Evolutionary conservation across 441 rosid species (phyloP).

Genomic region (Hypseocharis bilobata): DNA sequence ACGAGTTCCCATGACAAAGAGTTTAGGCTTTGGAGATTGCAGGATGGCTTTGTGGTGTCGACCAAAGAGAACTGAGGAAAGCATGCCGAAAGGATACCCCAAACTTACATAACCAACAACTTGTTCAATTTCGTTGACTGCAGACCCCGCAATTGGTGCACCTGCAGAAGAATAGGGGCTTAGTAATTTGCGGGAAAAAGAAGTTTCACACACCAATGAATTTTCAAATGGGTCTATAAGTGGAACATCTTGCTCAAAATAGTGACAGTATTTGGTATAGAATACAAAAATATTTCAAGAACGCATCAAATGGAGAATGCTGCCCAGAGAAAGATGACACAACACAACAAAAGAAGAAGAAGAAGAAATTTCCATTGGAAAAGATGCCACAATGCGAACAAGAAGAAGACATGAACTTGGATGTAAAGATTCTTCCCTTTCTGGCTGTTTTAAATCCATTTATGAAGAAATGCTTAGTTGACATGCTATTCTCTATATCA

Average conservation of each 20-base stretch:
- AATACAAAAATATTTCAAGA: background rate
- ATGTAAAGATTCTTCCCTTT: background rate
- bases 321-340: background rate
- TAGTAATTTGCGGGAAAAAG: background rate
- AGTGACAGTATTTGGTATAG: too few species aligned
- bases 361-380: background rate
- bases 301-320: background rate
- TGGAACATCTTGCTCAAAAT: too few species aligned
- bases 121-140: slow-evolving; percentile 60
- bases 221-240: too few species aligned
- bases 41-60: slow-evolving; percentile 70
- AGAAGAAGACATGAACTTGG: background rate
- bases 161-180: slow-evolving; percentile 36
- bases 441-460: background rate
- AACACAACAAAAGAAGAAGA: background rate
- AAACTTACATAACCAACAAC: slow-evolving; percentile 75
- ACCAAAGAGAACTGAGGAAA: slow-evolving; percentile 75
- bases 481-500: background rate
- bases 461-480: background rate
- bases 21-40: slow-evolving; percentile 63
- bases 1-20: slow-evolving; percentile 80
- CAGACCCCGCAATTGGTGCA: slow-evolving; percentile 87
- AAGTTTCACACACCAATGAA: background rate
- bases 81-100: slow-evolving; percentile 81
- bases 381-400: background rate